Base-by-base conservation (phyloP, 139 green algal species). In the Chlorella sp. region DNA sequence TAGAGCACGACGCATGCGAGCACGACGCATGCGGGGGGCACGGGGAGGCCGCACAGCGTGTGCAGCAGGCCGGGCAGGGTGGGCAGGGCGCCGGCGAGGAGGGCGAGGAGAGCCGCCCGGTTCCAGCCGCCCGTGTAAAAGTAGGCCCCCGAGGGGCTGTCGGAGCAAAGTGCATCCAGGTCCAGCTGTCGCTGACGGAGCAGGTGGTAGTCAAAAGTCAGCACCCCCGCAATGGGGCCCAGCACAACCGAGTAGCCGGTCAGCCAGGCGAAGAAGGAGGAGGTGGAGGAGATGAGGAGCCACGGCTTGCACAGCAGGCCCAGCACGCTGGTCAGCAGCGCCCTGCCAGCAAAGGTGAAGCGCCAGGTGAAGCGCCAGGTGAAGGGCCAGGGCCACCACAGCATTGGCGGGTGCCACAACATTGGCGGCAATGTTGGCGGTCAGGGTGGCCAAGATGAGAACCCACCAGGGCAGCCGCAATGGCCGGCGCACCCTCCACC, bases 391-490 rank as follows among this genome's bases (percentile, higher is more conserved):
- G 42, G 79, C 79, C 79, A 85, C 79, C 37, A 85, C 64, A 42
- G 79, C 79, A 36, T 81, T 81, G 75, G 75, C 79, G 64, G 96
- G 96, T 0, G 94, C 96, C 30, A 98, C 96, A 3, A 97, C 89
- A 80, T 98, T 98, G 40, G 96, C 96, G 0, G 96, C 96, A 73
- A 98, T 96, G 92, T 98, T 98, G 82, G 96, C 98, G 53, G 94
- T 95, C 14, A 98, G 91, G 0, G 96, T 98, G 7, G 96, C 96
- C 64, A 96, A 91, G 69, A 95, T 89, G 0, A 98, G 94, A n/a
- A 16, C 96, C 94, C 83, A 96, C 93, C 12, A 96, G 91, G 32
- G 90, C 90, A 7, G 93, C 32, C 68, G 91, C 93, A 61, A 94
- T 93, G 79, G 92, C 90, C 76, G 90, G 32, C 61, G 91, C 53